Evolutionary conservation across 2,329 filamentous ascomycete species (phyloP).

Genomic region (Alternaria sp.): DNA sequence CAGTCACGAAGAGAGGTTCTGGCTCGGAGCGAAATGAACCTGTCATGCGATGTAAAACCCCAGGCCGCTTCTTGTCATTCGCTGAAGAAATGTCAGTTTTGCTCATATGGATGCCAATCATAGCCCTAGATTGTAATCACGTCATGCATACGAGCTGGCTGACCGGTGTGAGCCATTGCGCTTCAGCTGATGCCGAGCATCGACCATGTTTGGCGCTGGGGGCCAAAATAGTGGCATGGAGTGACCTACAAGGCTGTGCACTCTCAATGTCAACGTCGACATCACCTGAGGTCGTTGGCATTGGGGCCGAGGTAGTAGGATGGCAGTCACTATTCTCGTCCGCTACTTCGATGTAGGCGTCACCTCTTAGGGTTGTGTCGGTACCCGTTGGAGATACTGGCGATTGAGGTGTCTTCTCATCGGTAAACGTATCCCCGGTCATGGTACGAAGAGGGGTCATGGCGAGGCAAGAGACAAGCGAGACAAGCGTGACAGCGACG

Average conservation of each 20-base stretch:
- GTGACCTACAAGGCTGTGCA: constrained; percentile 45
- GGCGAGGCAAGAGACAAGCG: background rate
- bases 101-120: background rate
- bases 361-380: constrained; percentile 36
- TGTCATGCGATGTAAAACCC: constrained; percentile 35
- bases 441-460: constrained; percentile 42
- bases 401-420: constrained; percentile 31
- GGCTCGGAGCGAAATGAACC: constrained; percentile 38
- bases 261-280: constrained; percentile 13
- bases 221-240: constrained; percentile 11
- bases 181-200: background rate
- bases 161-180: background rate
- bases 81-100: constrained; percentile 25
- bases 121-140: background rate
- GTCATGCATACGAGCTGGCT: background rate
- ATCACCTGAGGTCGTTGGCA: constrained; percentile 15
- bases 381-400: constrained; percentile 40
- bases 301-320: constrained; percentile 16
- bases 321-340: constrained; percentile 20
- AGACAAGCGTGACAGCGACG: too few species aligned
- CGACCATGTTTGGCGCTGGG: constrained; percentile 9
- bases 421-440: constrained; percentile 41
- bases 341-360: constrained; percentile 41
- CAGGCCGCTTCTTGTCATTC: constrained; percentile 31
- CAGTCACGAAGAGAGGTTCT: constrained; percentile 38